These are phyloP conservation scores for Scheffersomyces quercinus DNA, from an alignment of 1,139 yeast genomes.

Conservation along the genomic window DNA sequence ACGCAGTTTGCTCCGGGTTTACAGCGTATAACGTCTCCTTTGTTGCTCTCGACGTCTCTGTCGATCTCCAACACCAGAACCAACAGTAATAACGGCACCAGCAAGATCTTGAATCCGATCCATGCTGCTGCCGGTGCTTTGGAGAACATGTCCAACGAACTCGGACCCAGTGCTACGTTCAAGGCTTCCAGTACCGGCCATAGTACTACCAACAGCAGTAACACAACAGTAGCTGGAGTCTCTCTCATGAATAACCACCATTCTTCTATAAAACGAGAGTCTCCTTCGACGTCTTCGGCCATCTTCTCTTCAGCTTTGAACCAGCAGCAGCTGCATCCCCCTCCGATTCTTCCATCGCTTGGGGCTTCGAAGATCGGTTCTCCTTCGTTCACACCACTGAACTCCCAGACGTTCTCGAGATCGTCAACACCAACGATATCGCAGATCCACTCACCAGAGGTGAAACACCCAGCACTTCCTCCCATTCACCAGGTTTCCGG, in stretches of 20 bases:
- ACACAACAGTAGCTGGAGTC: constrained; percentile 18
- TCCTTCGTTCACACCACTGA: constrained; percentile 50
- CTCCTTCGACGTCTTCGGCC: constrained; percentile 14
- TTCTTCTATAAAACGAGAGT: constrained; percentile 7
- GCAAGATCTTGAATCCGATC: constrained; percentile 3
- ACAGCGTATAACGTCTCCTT: constrained; percentile 64
- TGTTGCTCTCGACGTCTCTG: constrained; percentile 50
- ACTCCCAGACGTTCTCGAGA: constrained; percentile 12
- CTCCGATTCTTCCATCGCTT: constrained; percentile 37
- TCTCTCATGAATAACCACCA: constrained; percentile 30
- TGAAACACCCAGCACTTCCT: constrained; percentile 33
- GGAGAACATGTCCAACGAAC: constrained; percentile 53
- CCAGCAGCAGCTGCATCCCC: constrained; percentile 19
- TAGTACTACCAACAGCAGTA: constrained; percentile 11
- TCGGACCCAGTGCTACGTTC: constrained; percentile 49
- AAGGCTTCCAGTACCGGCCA: constrained; percentile 13
- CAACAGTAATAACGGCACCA: constrained; percentile 4
- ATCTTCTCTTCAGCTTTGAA: constrained; percentile 37
- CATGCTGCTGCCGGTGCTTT: constrained; percentile 58
- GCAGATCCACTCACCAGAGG: constrained; percentile 20
- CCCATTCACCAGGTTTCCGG: constrained; percentile 32
- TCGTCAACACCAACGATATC: constrained; percentile 16
- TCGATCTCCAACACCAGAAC: constrained; percentile 39
- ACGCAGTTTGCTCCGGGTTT: constrained; percentile 69
- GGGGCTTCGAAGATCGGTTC: constrained; percentile 26